Percentiles rank a stretch among this genome's conserved stretches.
phyloP scores from a whole-genome alignment of 352 stramenopile species.

The Albugo candida region DNA sequence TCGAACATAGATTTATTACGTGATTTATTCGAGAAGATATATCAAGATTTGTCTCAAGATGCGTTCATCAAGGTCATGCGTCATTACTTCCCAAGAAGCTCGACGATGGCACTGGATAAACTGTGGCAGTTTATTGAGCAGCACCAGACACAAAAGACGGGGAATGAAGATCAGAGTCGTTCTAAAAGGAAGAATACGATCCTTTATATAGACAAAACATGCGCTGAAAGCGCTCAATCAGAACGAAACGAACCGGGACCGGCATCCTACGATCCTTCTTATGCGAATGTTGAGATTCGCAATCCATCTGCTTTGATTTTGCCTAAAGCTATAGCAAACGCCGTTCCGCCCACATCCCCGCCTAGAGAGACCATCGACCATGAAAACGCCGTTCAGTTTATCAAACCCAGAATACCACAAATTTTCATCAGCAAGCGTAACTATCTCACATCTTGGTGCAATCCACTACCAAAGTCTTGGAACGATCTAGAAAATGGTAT shows the following conservation, averaged over 20 bases:
- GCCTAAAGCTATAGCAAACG: conserved; percentile 12
- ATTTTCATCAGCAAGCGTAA: conserved; percentile 35
- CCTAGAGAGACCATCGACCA: conserved; percentile 60
- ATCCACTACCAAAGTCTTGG: conserved; percentile 17
- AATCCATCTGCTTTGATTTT: conserved; percentile 25
- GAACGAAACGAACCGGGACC: conserved; percentile 20
- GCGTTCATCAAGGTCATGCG: conserved; percentile 22
- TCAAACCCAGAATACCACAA: conserved; percentile 24
- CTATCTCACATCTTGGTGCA: conserved; percentile 55
- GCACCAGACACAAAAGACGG: not conserved
- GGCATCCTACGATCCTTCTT: conserved; percentile 42
- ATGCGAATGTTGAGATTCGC: conserved; percentile 19
- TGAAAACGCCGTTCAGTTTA: conserved; percentile 23
- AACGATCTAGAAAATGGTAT: no score
- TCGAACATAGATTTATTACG: no score
- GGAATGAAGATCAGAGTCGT: conserved; percentile 6
- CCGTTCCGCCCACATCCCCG: conserved; percentile 15
- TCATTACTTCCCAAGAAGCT: conserved; percentile 29
- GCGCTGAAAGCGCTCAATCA: conserved; percentile 16
- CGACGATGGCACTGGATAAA: conserved; percentile 31
- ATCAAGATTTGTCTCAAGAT: no score
- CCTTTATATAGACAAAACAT: conserved; percentile 12
- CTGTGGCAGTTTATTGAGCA: conserved; percentile 21
- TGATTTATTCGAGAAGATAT: no score
- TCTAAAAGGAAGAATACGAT: conserved; percentile 8